A percentile compares a stretch with the other conserved stretches of the same genome.
phyloP scores from a whole-genome alignment of 2,329 filamentous ascomycete genomes.

The Pestalotiopsis fici region DNA sequence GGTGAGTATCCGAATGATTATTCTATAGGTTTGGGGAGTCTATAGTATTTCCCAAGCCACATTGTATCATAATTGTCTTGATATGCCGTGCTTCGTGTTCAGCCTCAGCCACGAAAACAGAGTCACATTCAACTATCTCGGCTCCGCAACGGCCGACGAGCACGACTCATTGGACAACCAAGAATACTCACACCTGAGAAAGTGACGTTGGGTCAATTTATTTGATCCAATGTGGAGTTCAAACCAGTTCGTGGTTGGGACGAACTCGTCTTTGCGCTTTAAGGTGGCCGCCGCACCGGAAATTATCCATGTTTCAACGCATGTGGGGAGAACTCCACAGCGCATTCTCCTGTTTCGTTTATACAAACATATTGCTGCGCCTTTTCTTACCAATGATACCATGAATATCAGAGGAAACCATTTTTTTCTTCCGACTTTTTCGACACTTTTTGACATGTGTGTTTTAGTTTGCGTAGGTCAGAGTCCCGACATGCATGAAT shows the following conservation, averaged over 20 bases:
- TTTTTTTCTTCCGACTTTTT: not conserved
- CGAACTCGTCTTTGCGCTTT: not conserved
- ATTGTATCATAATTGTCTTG: not conserved
- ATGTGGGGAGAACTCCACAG: not conserved
- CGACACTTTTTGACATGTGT: not conserved
- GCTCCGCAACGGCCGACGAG: not conserved
- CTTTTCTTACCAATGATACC: not conserved
- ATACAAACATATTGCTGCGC: not conserved
- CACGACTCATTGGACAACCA: not conserved
- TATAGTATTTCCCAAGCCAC: not conserved
- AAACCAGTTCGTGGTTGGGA: not conserved
- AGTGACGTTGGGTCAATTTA: not conserved
- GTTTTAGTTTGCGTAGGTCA: not conserved
- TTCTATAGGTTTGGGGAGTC: not conserved
- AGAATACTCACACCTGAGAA: not conserved
- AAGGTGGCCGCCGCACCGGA: not conserved
- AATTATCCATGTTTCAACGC: slow-evolving; percentile 2
- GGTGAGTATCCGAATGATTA: not conserved
- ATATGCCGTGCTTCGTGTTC: not conserved
- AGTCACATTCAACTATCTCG: too few species aligned
- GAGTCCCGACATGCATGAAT: not conserved
- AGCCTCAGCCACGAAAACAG: not conserved
- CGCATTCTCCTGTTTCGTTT: slow-evolving; percentile 6
- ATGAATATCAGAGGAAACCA: not conserved
- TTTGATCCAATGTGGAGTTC: not conserved